Evolutionary conservation across 768 basidiomycete species (phyloP), one percentile per base, ranked within the genome.

Genomic region (Kwoniella dendrophila): DNA sequence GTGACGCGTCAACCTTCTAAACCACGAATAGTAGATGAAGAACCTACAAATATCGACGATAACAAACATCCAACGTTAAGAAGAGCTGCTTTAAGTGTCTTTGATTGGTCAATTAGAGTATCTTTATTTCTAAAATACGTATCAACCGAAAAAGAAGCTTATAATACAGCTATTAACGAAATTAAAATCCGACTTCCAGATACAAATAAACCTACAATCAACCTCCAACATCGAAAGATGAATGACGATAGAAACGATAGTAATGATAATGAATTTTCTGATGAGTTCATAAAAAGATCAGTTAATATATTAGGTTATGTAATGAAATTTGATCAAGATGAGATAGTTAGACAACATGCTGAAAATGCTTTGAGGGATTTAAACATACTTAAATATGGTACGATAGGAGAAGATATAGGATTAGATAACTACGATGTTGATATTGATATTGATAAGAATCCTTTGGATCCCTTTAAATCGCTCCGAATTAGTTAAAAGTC

Each of bases 11-110:
- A 8, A 34, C 34, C 29, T 11, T 34, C 18, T 1, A 59, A 47
- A 24, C 64, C 63, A 2, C 22, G 63, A 27, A 65, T 63, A 0
- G 47, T 69, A 24, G 67, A 69, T 56, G 30, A 29, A 0, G 68
- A 71, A 20, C 73, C 73, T 3, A 61, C 53, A 18, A 34, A 47
- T 22, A 44, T 7, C 7, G 43, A 57, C 20, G 66, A 74, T 68
- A 64, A 88, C 0, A 90, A 87, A 73, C 83, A 90, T 49, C 90
- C 94, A 0, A 84, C 90, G 0, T 81, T 97, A 3, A 85, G 94
- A 32, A 88, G 95, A 41, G 87, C 90, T 0, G 92, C 90, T 0
- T 73, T 96, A n/a, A 87, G 93, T 68, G 88, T 96, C 74, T 82
- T 95, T 43, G 82, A 86, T 0, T 72, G 87, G 8, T 81, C 92